These are phyloP conservation scores for Raddia guianensis DNA, from an alignment of 176 grass and related monocot species.

Conservation along the genomic window DNA sequence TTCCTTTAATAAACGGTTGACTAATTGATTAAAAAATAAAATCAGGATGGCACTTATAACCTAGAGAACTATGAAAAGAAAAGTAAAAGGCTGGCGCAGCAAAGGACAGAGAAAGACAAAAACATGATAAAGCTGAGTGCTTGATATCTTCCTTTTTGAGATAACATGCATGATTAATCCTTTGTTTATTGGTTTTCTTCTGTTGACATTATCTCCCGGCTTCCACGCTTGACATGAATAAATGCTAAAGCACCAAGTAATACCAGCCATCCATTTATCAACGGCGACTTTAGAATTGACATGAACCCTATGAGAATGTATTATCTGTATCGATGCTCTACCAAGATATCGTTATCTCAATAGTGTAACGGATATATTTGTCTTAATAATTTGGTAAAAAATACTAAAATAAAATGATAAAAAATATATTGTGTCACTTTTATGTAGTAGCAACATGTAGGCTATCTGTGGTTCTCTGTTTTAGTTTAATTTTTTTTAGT, in stretches of 20 bases:
- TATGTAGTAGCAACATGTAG: too few relatives aligned
- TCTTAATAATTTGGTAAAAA: background rate
- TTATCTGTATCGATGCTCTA: background rate
- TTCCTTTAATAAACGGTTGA: background rate
- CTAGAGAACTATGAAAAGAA: background rate
- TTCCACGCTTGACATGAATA: background rate
- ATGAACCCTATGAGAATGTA: background rate
- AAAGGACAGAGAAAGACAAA: slow-evolving; percentile 17
- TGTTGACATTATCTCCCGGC: background rate
- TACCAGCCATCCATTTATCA: background rate
- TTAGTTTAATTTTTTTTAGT: too few relatives aligned
- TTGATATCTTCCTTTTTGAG: slow-evolving; percentile 7
- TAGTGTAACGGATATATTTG: background rate
- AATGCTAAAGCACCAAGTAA: background rate
- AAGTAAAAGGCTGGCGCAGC: background rate
- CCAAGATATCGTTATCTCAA: background rate
- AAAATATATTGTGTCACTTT: background rate
- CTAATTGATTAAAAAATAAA: background rate
- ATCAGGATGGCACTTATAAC: background rate
- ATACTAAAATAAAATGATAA: background rate
- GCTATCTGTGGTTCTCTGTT: too few relatives aligned
- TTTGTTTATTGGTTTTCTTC: background rate
- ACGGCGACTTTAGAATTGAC: background rate
- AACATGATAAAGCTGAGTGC: slow-evolving; percentile 18
- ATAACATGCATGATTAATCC: background rate